phyloP scores from a whole-genome alignment of 495 filamentous ascomycete species.

The Penicillium egyptiacum region DNA sequence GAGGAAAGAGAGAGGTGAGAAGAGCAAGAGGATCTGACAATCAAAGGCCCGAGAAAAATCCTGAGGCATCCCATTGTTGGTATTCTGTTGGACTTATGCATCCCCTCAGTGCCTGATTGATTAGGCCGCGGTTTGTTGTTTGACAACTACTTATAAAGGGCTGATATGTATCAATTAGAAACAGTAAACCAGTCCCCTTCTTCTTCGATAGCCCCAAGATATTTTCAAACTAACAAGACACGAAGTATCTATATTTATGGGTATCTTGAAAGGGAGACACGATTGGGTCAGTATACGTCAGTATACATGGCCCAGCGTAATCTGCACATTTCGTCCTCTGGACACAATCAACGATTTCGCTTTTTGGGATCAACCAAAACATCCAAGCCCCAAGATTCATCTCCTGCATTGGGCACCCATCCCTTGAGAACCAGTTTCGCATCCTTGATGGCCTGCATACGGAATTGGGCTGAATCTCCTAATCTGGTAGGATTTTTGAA shows the following conservation, averaged over 20 bases:
- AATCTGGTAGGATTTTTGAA: constrained; percentile 26
- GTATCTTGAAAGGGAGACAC: background rate
- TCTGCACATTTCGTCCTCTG: background rate
- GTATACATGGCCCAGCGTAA: background rate
- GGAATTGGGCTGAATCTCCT: constrained; percentile 18
- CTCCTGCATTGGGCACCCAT: constrained; percentile 42
- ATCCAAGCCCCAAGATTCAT: constrained; percentile 43
- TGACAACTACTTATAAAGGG: background rate
- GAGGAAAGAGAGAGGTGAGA: background rate
- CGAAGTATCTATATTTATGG: background rate
- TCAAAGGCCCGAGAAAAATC: background rate
- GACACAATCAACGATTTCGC: constrained; percentile 32
- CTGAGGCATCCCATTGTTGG: background rate
- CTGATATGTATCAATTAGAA: background rate
- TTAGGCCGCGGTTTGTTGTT: background rate
- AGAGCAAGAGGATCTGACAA: background rate
- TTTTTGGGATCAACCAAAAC: constrained; percentile 39
- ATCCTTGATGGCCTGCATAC: constrained; percentile 34
- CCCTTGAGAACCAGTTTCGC: constrained; percentile 37
- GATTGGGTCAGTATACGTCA: background rate
- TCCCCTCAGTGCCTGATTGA: background rate
- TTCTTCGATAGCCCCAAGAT: background rate
- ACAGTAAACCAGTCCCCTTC: background rate
- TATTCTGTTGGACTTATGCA: background rate
- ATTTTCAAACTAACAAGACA: no score